A percentile compares a stretch with the other conserved stretches of the same genome.
Conservation (phyloP, 495 filamentous ascomycete genomes). For the Aspergillus bertholletiae region DNA sequence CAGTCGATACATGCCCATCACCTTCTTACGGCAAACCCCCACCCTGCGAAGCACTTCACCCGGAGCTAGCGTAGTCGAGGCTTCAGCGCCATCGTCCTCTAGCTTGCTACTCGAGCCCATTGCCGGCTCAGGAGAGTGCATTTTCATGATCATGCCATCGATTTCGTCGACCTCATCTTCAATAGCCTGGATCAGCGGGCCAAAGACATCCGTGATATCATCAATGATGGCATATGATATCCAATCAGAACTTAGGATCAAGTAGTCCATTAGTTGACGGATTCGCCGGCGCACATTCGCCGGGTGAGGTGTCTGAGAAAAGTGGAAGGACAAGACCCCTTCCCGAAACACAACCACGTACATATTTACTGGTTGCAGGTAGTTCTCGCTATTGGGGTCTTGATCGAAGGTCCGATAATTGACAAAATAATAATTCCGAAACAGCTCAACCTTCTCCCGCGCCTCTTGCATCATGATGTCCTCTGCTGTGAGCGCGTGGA, state of each 20-base stretch:
- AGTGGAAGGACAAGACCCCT: conserved; percentile 93
- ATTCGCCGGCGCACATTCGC: conserved; percentile 93
- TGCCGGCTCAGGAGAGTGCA: conserved; percentile 56
- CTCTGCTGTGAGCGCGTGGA: conserved; percentile 91
- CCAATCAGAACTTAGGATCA: conserved; percentile 92
- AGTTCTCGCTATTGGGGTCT: conserved; percentile 79
- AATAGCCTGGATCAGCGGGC: conserved; percentile 82
- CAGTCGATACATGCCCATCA: conserved; percentile 89
- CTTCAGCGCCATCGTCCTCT: conserved; percentile 25
- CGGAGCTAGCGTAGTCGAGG: conserved; percentile 48
- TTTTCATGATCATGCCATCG: conserved; percentile 72
- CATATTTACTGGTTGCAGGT: conserved; percentile 94
- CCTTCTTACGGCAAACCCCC: conserved; percentile 92
- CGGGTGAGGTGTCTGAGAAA: conserved; percentile 86
- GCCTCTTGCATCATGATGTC: conserved; percentile 97
- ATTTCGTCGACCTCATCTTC: conserved; percentile 89
- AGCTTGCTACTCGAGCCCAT: conserved; percentile 30
- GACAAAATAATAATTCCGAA: conserved; percentile 95
- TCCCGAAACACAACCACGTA: conserved; percentile 97
- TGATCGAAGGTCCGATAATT: conserved; percentile 98
- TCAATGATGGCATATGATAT: conserved; percentile 98
- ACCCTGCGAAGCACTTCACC: conserved; percentile 86
- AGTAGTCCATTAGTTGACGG: conserved; percentile 89
- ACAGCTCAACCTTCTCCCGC: conserved; percentile 96
- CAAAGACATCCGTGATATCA: conserved; percentile 95